Base-by-base conservation (phyloP, 1,284 basidiomycete genomes). In the Dichomitus squalens region DNA sequence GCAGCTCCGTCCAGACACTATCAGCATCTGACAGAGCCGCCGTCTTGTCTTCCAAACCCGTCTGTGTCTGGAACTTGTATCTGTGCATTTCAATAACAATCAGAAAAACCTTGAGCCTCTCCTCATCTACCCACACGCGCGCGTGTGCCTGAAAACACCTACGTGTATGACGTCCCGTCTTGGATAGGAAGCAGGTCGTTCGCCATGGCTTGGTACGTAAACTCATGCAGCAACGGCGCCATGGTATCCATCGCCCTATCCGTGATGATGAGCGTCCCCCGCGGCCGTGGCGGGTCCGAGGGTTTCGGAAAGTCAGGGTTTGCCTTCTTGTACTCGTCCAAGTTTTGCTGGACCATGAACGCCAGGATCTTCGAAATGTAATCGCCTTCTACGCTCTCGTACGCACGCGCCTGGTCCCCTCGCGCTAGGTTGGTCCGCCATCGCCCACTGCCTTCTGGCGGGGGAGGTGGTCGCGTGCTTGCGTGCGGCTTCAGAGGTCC, bases 131-230 rank as follows among this genome's bases (percentile, higher is more conserved):
- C 5, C 6, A 7, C 27, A 31, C 12, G 5, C n/a, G 3, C 20
- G 11, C 3, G 33, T 12, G 16, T 40, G 16, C 16, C n/a, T n/a
- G n/a, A 12, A 7, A 36, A 54, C 14, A 78, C 88, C 64, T 72
- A 97, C 90, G 84, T 87, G 75, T 98, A 99, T 72, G 83, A 87
- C 3, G 80, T 83, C 25, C 95, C 96, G 61, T 95, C 86, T 57
- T 93, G 84, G 57, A 99, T 93, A 18, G 89, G 86, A 1, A 99
- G 80, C 29, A 99, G 75, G 72, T 99, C 97, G 67, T 96, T 95
- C 50, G 88, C 90, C 97, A 99, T 99, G 0, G 97, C 96, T 73
- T 99, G 97, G 72, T 99, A 99, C 38, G 95, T 98, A 70, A 99
- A 99, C 69, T 99, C 97, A 72, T 99, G 97, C 43, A 98, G 73